These are phyloP conservation scores for Mycena capillaripes DNA, from an alignment of 768 basidiomycete genomes.

Conservation along the genomic window DNA sequence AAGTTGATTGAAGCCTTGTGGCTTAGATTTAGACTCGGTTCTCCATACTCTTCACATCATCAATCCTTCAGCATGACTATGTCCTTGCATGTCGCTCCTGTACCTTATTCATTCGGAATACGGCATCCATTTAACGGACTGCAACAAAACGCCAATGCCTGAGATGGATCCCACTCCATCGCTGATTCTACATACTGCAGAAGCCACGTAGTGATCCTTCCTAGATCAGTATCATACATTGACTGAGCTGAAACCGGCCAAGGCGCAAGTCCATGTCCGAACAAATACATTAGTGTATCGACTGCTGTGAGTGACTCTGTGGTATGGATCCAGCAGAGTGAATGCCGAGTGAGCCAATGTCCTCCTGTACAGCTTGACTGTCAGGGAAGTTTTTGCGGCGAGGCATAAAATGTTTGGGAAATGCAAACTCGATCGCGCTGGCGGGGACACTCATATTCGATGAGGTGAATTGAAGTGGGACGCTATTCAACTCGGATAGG, in stretches of 20 bases:
- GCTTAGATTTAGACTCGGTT: not conserved
- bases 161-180: no score
- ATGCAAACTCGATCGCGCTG: slow-evolving; percentile 37
- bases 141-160: no score
- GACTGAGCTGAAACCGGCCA: not conserved
- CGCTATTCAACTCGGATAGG: not conserved
- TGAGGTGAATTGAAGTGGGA: slow-evolving; percentile 19
- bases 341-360: not conserved
- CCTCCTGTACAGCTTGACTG: not conserved
- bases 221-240: slow-evolving; percentile 13
- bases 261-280: not conserved
- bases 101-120: no score
- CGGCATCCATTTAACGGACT: no score
- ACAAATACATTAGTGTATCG: slow-evolving; percentile 9
- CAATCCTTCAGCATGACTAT: no score
- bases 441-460: slow-evolving; percentile 18
- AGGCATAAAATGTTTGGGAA: slow-evolving; percentile 23
- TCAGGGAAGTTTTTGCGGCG: slow-evolving; percentile 22
- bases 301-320: slow-evolving; percentile 19
- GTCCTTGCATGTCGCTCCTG: no score
- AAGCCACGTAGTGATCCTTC: not conserved
- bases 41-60: not conserved
- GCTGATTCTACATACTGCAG: no score
- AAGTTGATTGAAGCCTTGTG: not conserved
- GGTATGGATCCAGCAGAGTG: not conserved